Base-by-base conservation (phyloP, 305 asterid species). In the Fraxinus latifolia region DNA sequence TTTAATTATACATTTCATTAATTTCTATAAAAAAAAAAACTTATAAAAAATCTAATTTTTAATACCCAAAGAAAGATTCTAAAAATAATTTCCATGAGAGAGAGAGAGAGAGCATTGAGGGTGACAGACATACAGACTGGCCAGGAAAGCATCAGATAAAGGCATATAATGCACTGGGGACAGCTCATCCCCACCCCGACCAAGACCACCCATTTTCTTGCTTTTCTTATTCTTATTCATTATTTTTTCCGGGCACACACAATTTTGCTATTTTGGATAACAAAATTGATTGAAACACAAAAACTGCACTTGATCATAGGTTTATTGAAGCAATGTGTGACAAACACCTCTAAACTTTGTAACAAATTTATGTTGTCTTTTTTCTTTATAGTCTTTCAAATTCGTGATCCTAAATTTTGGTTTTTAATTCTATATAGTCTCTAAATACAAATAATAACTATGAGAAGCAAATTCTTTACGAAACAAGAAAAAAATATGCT, bases 121-220 rank as follows among this genome's bases (percentile, higher is more conserved):
- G 83, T 79, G 86, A 88, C 85, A 84, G 83, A 71, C 65, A 70
- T 70, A 70, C 75, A 44, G 87, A 83, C 86, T 83, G 77, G 44
- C 82, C 86, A 68, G 84, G 87, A 84, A 83, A 73, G 88, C 83
- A 87, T 86, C 78, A 82, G 84, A 83, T 68, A 87, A 76, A 81
- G 75, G 90, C 91, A 90, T 90, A 90, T 79, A 87, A 81, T 87
- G 89, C 88, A 75, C 80, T 77, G 17, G 68, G 82, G 84, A 87
- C 93, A 90, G 88, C 88, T 87, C 90, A 88, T 84, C 86, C 84
- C 86, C 82, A 83, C 87, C 85, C 84, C 86, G 82, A 83, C 85
- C 82, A 83, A 80, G 81, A 12, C 62, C 23, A 82, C 82, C 80
- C 87, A 42, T 76, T 74, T 77, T 32, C 36, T 76, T 34, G 32